Evolutionary conservation across 345 rosid genomes (phyloP), one percentile per base, ranked within the genome.

Genomic region (Geranium brycei): DNA sequence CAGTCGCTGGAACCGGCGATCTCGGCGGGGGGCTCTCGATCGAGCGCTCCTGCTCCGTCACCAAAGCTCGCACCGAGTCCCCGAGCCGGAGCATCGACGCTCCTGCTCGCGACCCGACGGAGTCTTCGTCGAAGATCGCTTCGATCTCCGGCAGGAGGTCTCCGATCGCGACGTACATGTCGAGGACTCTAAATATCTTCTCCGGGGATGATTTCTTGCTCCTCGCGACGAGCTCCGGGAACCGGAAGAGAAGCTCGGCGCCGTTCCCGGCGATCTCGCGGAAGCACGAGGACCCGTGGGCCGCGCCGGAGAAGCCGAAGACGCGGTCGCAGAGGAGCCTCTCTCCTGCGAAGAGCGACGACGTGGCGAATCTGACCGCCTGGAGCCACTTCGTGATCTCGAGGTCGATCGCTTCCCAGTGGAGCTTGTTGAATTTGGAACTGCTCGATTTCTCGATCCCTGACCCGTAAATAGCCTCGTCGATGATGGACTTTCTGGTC

Each of bases 401-500:
- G 62, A 16, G 19, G 15, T 69, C 63, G 66, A 57, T 17, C 31
- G 58, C 62, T 31, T 62, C 62, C 72, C 67, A 19, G 19, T 35
- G 62, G 62, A 69, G 55, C 62, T 69, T 69, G 38, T 63, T 19
- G 8, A 31, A 19, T 41, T 63, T 14, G 57, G 19, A 19, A 6
- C 17, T 17, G 19, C 8, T 19, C 14, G 11, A 15, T 16, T 14
- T 4, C 15, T 51, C 47, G 1, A 63, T 5, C 55, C 59, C 72
- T 16, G 55, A 17, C 18, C 17, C 17, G 58, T 4, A 12, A 56
- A 69, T 17, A 7, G 40, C 72, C 19, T 69, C 62, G 8, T 63
- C 67, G n/a, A 63, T 57, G 30, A 69, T 56, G 3, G 66, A 69
- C 61, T 58, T 62, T 23, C 72, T 56, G 16, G 63, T 62, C 11